phyloP scores from a whole-genome alignment of 164 flowering plant species.

The Amborella trichopoda region DNA sequence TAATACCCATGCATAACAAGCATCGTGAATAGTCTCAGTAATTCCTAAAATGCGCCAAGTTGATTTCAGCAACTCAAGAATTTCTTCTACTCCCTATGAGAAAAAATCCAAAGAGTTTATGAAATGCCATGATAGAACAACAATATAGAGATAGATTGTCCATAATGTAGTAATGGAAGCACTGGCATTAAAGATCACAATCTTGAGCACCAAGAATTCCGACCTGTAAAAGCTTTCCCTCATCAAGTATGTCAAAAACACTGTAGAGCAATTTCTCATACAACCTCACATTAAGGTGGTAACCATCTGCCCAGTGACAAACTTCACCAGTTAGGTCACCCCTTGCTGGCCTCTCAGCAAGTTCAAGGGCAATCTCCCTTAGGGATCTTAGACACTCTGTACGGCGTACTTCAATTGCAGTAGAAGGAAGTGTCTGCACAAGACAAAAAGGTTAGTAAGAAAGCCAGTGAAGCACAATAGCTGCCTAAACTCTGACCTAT shows the following conservation, averaged over 20 bases:
- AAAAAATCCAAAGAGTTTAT: background rate
- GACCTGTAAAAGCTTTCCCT: conserved; percentile 96
- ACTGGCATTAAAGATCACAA: background rate
- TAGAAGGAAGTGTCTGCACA: conserved; percentile 60
- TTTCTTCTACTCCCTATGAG: conserved; percentile 84
- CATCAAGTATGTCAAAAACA: conserved; percentile 92
- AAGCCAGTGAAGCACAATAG: background rate
- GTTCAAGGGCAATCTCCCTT: conserved; percentile 69
- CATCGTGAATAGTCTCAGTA: conserved; percentile 88
- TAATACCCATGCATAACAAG: conserved; percentile 94
- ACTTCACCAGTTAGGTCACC: conserved; percentile 99
- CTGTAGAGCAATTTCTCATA: conserved; percentile 87
- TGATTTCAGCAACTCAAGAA: conserved; percentile 89
- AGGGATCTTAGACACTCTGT: conserved; percentile 84
- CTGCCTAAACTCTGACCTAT: background rate
- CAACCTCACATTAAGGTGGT: conserved; percentile 78
- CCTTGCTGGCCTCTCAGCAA: conserved; percentile 95
- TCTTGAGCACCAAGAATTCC: conserved; percentile 1
- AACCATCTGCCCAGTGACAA: conserved; percentile 99
- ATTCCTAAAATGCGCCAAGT: conserved; percentile 96
- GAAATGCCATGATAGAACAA: conserved; percentile 1
- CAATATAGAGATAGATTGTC: background rate
- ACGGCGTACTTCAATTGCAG: conserved; percentile 75
- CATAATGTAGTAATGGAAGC: background rate
- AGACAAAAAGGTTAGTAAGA: conserved; percentile 4